These are phyloP conservation scores for Starmerella apis DNA, from an alignment of 805 yeast species.

Conservation along the genomic window DNA sequence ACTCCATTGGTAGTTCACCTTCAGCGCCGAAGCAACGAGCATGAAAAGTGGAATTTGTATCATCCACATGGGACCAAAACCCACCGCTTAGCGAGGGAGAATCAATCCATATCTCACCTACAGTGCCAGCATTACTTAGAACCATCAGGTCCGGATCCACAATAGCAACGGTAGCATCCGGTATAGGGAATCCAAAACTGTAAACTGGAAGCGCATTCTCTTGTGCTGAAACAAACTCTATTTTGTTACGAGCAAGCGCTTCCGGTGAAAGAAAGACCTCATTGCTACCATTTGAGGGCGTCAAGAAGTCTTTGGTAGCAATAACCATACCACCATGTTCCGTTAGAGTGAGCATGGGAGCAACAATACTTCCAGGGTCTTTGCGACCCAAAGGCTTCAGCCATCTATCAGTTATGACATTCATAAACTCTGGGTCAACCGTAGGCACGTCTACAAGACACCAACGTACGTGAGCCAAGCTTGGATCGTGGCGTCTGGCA, in stretches of 20 bases:
- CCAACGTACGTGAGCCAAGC: slow-evolving; percentile 73
- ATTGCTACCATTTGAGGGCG: slow-evolving; percentile 39
- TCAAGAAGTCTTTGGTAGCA: slow-evolving; percentile 80
- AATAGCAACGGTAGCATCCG: slow-evolving; percentile 85
- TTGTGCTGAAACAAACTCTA: slow-evolving; percentile 46
- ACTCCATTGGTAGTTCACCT: slow-evolving; percentile 64
- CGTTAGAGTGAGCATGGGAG: slow-evolving; percentile 78
- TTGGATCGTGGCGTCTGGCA: slow-evolving; percentile 62
- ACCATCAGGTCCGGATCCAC: slow-evolving; percentile 86
- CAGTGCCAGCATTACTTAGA: slow-evolving; percentile 61
- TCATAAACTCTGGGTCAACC: slow-evolving; percentile 87
- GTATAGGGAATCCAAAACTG: slow-evolving; percentile 87
- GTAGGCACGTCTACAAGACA: slow-evolving; percentile 80
- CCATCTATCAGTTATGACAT: slow-evolving; percentile 81
- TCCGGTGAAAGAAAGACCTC: slow-evolving; percentile 63
- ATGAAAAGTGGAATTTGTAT: slow-evolving; percentile 66
- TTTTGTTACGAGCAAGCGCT: slow-evolving; percentile 60
- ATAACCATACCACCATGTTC: slow-evolving; percentile 96
- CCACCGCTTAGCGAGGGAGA: slow-evolving; percentile 86
- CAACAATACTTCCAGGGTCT: slow-evolving; percentile 61
- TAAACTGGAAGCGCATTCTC: slow-evolving; percentile 45
- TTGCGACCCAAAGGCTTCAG: slow-evolving; percentile 79
- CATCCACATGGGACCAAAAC: slow-evolving; percentile 60
- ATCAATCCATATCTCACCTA: slow-evolving; percentile 98
- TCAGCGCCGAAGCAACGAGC: slow-evolving; percentile 67